These are phyloP conservation scores for Barnettozyma salicaria DNA, from an alignment of 805 yeast species.

Conservation along the genomic window DNA sequence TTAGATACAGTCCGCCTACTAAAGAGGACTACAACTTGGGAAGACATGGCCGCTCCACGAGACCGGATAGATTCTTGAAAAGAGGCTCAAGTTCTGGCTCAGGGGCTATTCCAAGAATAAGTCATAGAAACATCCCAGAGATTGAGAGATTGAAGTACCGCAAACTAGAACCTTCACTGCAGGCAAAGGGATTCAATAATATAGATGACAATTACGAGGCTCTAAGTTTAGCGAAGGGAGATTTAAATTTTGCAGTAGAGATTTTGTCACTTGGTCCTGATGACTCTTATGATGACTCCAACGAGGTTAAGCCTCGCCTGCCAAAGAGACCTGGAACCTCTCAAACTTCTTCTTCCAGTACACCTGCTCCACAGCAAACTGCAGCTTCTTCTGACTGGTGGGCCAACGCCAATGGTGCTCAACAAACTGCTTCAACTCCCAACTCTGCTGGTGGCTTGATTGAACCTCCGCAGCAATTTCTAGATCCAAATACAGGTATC, in stretches of 20 bases:
- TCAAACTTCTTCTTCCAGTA: slow-evolving; percentile 21
- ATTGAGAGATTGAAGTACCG: slow-evolving; percentile 48
- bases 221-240: slow-evolving; percentile 51
- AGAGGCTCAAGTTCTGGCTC: slow-evolving; percentile 16
- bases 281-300: slow-evolving; percentile 32
- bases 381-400: slow-evolving; percentile 29
- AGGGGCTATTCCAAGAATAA: slow-evolving; percentile 38
- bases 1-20: slow-evolving; percentile 28
- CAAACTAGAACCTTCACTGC: slow-evolving; percentile 41
- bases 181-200: slow-evolving; percentile 52
- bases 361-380: slow-evolving; percentile 24
- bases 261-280: slow-evolving; percentile 39
- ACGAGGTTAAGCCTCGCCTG: slow-evolving; percentile 43
- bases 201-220: slow-evolving; percentile 60
- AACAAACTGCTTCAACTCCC: slow-evolving; percentile 11
- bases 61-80: slow-evolving; percentile 6
- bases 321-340: slow-evolving; percentile 31
- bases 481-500: slow-evolving; percentile 67
- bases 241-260: slow-evolving; percentile 51
- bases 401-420: background rate
- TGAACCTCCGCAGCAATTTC: slow-evolving; percentile 57
- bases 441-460: slow-evolving; percentile 25
- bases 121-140: slow-evolving; percentile 48
- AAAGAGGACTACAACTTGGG: slow-evolving; percentile 27
- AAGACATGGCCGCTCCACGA: background rate